Base-by-base conservation (phyloP, 1,284 basidiomycete species). In the Cryptococcus deneoformans region DNA sequence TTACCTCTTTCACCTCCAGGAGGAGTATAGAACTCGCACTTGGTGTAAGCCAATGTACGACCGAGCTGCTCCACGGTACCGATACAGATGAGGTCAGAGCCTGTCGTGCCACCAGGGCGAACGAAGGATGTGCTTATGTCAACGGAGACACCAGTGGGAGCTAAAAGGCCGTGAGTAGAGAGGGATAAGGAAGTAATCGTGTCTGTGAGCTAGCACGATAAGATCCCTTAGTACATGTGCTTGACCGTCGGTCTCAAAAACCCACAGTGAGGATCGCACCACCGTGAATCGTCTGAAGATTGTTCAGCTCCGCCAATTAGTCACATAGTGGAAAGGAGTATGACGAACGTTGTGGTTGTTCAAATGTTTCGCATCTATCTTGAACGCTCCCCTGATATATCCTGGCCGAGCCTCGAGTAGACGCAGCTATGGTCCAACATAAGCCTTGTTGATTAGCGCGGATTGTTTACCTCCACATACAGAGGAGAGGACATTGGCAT, bases 51-150 rank as follows among this genome's bases (percentile, higher is more conserved):
- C 8, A 61, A 37, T 9, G 54, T 58, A 67, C 48, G 48, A 68
- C 77, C 77, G 29, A 75, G 59, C 62, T 75, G 71, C 46, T 72
- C 65, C 1, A 77, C 72, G 47, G 72, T 72, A 14, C 72, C 74
- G 6, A 76, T 62, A 34, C 67, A 64, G 34, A 65, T 62, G 34
- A 78, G 53, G 37, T 67, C 59, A 45, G 72, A 70, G 8, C 73
- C 71, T 6, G 62, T 58, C 49, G 56, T 62, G 5, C 77, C 76
- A 4, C 66, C 76, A 2, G 77, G 77, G 2, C 76, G 66, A 38
- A 77, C 69, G 56, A 78, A 78, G 52, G 77, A 76, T 54, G 69
- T 73, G 2, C 70, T 72, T n/a, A 75, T 69, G 56, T 77, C 77
- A 36, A 76, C 69, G 2, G 64, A 68, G 5, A 74, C 74, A 9